phyloP scores from a whole-genome alignment of 164 flowering plant genomes.

The Cinnamomum micranthum region DNA sequence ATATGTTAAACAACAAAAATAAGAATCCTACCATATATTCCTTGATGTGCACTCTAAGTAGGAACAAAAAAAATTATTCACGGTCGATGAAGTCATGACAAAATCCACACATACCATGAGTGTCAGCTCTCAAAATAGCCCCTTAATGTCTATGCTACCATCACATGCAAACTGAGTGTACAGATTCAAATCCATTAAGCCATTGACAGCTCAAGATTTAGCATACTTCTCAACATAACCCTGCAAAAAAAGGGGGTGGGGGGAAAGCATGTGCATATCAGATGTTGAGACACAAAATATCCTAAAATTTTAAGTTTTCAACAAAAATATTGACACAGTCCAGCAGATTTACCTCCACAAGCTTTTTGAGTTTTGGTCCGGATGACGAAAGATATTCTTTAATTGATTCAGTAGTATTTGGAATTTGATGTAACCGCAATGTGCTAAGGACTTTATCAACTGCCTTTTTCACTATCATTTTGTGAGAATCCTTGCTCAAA shows the following conservation, averaged over 20 bases:
- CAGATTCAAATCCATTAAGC: conserved; percentile 12
- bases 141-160: conserved; percentile 7
- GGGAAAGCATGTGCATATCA: conserved; percentile 1
- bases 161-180: conserved; percentile 12
- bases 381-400: conserved; percentile 63
- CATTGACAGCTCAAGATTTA: conserved; percentile 39
- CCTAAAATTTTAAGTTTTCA: not conserved
- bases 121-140: conserved; percentile 7
- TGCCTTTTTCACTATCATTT: conserved; percentile 68
- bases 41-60: not conserved
- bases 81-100: conserved; percentile 7
- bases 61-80: not conserved
- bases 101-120: not conserved
- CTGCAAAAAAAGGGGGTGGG: conserved; percentile 43
- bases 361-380: conserved; percentile 66
- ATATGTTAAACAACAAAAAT: conserved; percentile 2
- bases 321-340: conserved; percentile 5
- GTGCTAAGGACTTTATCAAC: conserved; percentile 80
- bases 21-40: conserved; percentile 5
- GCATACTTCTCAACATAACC: conserved; percentile 65
- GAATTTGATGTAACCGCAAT: conserved; percentile 57
- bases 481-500: conserved; percentile 79
- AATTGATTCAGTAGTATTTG: conserved; percentile 47
- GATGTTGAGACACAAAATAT: not conserved
- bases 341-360: conserved; percentile 62